Percentiles rank a stretch among this genome's conserved stretches.
Evolutionary conservation across 768 basidiomycete genomes (phyloP).

Genomic region (Leccinum broughii): DNA sequence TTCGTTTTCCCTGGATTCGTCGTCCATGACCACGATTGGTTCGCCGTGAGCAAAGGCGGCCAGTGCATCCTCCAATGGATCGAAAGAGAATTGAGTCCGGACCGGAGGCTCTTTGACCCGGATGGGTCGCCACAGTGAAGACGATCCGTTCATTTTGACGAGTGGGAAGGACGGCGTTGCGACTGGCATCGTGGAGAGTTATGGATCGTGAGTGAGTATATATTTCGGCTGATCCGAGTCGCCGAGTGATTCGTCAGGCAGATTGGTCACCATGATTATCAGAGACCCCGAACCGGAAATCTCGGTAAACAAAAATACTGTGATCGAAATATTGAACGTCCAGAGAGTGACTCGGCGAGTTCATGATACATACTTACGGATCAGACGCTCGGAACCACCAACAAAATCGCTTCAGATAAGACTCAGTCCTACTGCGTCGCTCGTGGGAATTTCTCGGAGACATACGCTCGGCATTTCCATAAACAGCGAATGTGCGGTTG

Average conservation of each 20-base stretch:
- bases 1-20: constrained; percentile 94
- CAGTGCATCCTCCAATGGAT: constrained; percentile 78
- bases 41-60: constrained; percentile 76
- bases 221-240: background rate
- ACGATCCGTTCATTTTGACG: constrained; percentile 16
- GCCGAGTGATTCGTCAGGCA: background rate
- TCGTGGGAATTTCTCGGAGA: background rate
- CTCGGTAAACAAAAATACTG: background rate
- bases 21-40: constrained; percentile 97
- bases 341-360: no score
- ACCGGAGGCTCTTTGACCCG: constrained; percentile 18
- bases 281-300: background rate
- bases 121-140: constrained; percentile 22
- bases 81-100: constrained; percentile 61
- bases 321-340: no score
- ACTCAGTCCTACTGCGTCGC: background rate
- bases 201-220: background rate
- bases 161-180: background rate
- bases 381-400: no score
- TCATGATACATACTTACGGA: no score
- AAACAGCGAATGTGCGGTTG: background rate
- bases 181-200: constrained; percentile 10
- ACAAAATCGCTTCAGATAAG: no score
- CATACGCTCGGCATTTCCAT: background rate
- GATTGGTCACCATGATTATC: no score